These are phyloP conservation scores for Yamadazyma conglobata DNA, from an alignment of 1,139 yeast genomes.

Conservation along the genomic window DNA sequence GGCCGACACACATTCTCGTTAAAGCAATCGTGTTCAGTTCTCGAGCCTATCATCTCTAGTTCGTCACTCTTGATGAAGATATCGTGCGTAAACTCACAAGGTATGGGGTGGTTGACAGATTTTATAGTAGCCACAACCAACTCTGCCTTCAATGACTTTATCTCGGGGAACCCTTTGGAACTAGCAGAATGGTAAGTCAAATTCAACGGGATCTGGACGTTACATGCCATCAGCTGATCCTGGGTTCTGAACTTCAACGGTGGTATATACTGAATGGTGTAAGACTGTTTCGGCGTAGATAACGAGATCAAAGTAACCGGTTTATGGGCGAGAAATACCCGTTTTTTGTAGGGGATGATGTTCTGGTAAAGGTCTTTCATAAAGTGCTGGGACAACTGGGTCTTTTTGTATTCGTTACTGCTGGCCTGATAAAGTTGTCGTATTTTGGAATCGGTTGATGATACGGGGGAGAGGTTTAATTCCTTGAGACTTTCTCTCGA, in stretches of 20 bases:
- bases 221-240: constrained; percentile 16
- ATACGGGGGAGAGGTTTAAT: constrained; percentile 14
- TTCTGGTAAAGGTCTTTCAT: constrained; percentile 30
- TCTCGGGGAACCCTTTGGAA: constrained; percentile 20
- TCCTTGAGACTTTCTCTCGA: constrained; percentile 9
- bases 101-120: constrained; percentile 35
- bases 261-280: constrained; percentile 30
- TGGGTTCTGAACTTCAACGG: constrained; percentile 26
- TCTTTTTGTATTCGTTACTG: constrained; percentile 14
- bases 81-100: constrained; percentile 42
- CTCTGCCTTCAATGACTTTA: constrained; percentile 33
- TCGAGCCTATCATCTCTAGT: constrained; percentile 20
- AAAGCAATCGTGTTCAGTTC: constrained; percentile 26
- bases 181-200: constrained; percentile 22
- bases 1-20: constrained; percentile 31
- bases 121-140: constrained; percentile 35
- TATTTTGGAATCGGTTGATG: constrained; percentile 23
- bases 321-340: constrained; percentile 33
- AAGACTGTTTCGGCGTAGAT: constrained; percentile 33
- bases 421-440: constrained; percentile 32
- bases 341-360: constrained; percentile 32
- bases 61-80: constrained; percentile 32
- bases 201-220: constrained; percentile 34
- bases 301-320: constrained; percentile 29
- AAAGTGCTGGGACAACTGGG: constrained; percentile 8